Evolutionary conservation across 495 filamentous ascomycete genomes (phyloP).

Genomic region (Penicillium antarcticum): DNA sequence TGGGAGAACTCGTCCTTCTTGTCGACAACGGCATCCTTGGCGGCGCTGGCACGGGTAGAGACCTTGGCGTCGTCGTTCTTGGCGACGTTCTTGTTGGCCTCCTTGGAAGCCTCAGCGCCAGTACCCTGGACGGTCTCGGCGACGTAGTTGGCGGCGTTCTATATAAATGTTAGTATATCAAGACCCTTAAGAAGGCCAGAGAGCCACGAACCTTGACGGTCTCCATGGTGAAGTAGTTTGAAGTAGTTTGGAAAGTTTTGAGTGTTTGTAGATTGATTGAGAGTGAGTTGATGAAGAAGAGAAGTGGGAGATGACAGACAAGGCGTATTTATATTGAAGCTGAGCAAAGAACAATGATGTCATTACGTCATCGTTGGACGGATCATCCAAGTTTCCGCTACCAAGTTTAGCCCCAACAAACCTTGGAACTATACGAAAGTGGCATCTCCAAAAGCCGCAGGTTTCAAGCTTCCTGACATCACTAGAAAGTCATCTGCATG

Average conservation of each 20-base stretch:
- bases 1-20: slow-evolving; percentile 12
- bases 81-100: slow-evolving; percentile 11
- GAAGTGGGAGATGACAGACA: not conserved
- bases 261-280: not conserved
- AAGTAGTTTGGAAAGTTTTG: not conserved
- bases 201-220: slow-evolving; percentile 4
- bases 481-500: no score
- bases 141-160: slow-evolving; percentile 15
- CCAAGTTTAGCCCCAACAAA: no score
- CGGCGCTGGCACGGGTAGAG: slow-evolving; percentile 9
- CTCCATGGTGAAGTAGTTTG: not conserved
- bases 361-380: not conserved
- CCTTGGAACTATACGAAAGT: no score
- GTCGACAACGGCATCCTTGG: slow-evolving; percentile 9
- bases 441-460: no score
- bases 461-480: no score
- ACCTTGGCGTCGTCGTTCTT: slow-evolving; percentile 8
- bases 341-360: not conserved
- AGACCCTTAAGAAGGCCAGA: no score
- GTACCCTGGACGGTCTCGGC: slow-evolving; percentile 8
- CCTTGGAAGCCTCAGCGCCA: slow-evolving; percentile 13
- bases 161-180: not conserved
- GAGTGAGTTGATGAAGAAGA: not conserved
- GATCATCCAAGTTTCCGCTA: no score
- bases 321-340: not conserved